Percentiles rank a stretch among this genome's conserved stretches.
These are phyloP conservation scores for Blastobotrys americana DNA, from an alignment of 805 yeast genomes.

Conservation along the genomic window DNA sequence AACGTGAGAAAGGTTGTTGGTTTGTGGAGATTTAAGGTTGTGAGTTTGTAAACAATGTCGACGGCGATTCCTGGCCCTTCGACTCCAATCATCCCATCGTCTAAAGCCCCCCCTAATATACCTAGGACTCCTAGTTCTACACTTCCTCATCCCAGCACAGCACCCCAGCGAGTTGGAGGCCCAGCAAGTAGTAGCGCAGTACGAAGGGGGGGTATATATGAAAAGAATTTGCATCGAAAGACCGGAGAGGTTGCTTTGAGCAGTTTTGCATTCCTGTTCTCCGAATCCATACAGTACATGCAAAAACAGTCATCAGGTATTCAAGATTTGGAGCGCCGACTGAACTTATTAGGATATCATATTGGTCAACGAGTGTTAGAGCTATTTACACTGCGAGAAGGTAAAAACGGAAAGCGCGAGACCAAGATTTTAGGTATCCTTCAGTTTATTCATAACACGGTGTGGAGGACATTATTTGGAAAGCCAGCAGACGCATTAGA, in stretches of 20 bases:
- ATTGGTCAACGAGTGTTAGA: conserved; percentile 70
- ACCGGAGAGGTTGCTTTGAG: conserved; percentile 61
- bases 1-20: too few relatives aligned
- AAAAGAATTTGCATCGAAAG: conserved; percentile 58
- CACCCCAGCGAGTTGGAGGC: conserved; percentile 7
- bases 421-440: conserved; percentile 56
- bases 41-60: too few relatives aligned
- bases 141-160: conserved; percentile 22
- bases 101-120: conserved; percentile 29
- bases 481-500: conserved; percentile 68
- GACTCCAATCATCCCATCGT: conserved; percentile 23
- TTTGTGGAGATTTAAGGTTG: too few relatives aligned
- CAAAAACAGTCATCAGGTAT: conserved; percentile 46
- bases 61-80: conserved; percentile 19
- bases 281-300: conserved; percentile 62
- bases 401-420: conserved; percentile 60
- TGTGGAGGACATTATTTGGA: conserved; percentile 73
- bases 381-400: conserved; percentile 60
- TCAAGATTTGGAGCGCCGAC: conserved; percentile 53
- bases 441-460: conserved; percentile 62
- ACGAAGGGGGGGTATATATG: conserved; percentile 43
- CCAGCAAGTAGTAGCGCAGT: conserved; percentile 1
- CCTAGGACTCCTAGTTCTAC: conserved; percentile 33
- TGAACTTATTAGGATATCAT: conserved; percentile 69
- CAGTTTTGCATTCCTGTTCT: conserved; percentile 59